A percentile compares a stretch with the other conserved stretches of the same genome.
phyloP scores from a whole-genome alignment of 1,284 basidiomycete genomes.

The Phellopilus nigrolimitatus region DNA sequence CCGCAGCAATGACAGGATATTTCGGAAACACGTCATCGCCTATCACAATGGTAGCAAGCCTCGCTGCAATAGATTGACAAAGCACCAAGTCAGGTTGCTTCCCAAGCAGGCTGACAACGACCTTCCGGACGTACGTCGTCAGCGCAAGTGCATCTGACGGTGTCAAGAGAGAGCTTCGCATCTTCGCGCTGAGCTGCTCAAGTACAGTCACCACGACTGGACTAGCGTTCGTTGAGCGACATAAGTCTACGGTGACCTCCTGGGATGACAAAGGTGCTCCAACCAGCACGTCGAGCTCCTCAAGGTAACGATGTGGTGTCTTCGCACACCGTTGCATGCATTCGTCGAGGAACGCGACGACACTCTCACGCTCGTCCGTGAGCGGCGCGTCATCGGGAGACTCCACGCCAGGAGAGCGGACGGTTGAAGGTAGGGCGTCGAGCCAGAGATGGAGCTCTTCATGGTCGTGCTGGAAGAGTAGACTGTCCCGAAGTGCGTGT shows the following conservation, averaged over 20 bases:
- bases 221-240: constrained; percentile 40
- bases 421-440: constrained; percentile 44
- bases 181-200: constrained; percentile 70
- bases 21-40: constrained; percentile 27
- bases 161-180: constrained; percentile 46
- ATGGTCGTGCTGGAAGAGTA: constrained; percentile 80
- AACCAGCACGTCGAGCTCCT: constrained; percentile 47
- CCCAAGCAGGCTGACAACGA: constrained; percentile 52
- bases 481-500: constrained; percentile 59
- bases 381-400: constrained; percentile 50
- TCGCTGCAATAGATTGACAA: constrained; percentile 35
- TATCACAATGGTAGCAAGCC: constrained; percentile 33
- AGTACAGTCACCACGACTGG: constrained; percentile 73
- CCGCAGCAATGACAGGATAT: constrained; percentile 36
- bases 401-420: constrained; percentile 33
- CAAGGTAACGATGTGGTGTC: constrained; percentile 85
- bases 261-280: not conserved
- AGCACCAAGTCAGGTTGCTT: constrained; percentile 43
- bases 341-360: constrained; percentile 80
- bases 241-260: constrained; percentile 11
- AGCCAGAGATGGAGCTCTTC: constrained; percentile 79
- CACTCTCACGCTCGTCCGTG: constrained; percentile 53
- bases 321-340: constrained; percentile 82
- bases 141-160: constrained; percentile 60
- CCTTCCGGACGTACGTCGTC: constrained; percentile 54